Evolutionary conservation across 208 protist species (phyloP), one percentile per base, ranked within the genome.

Genomic region (Acanthamoeba healyi): DNA sequence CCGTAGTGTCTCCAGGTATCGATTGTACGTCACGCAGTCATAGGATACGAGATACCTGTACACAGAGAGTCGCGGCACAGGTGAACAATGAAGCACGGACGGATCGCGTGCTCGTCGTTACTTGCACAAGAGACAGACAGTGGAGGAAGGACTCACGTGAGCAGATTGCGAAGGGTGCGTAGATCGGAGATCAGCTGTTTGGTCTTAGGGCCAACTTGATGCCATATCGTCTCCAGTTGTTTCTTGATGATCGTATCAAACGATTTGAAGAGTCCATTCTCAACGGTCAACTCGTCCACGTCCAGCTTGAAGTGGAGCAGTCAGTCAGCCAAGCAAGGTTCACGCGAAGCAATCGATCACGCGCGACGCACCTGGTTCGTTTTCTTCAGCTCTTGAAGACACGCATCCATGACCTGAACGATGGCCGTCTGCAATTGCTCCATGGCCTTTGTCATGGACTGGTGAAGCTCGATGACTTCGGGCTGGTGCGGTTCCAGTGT

Each of bases 111-210:
- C 0, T 82, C 22, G 17, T 40, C 17, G 29, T 46, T 34, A 49
- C 67, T 3, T 17, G 34, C 6, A 44, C 72, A 36, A 51, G 72
- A 0, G 4, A 24, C 1, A 0, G 49, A 32, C 12, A 24, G 79
- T 10, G 15, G 46, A 36, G 9, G 49, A 2, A 49, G n/a, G 12
- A 3, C 44, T 14, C 19, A 94, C 89, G 42, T 82, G 22, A 94
- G 36, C 14, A 94, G 54, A 38, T 79, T 82, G 24, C 89, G 38
- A n/a, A 94, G 67, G 17, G 89, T 94, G 19, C 72, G n/a, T 9
- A 94, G 54, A 44, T 94, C 89, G 54, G 89, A 24, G 32, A 94
- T 65, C 32, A 94, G 89, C n/a, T 79, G 67, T 40, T 94, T 94
- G 26, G 89, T 94, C 49, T 94, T 94, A 12, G 72, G 89, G 1